Percentiles rank a stretch among this genome's conserved stretches.
Conservation (phyloP, 331 rosid species). For the Acacia pycnantha region DNA sequence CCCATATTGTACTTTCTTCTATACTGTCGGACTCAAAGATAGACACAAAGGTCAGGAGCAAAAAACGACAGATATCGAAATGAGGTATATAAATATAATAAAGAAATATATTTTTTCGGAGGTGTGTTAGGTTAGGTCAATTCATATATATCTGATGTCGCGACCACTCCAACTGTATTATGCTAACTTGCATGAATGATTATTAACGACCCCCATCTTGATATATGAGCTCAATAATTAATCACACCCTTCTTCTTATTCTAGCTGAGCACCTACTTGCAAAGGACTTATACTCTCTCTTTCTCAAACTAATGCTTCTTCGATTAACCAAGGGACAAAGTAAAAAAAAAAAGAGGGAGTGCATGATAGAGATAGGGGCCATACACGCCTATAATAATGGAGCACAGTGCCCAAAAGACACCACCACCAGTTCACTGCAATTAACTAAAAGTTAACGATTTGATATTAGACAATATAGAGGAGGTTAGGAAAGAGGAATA, state of each 20-base stretch:
- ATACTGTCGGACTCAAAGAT: conserved; percentile 42
- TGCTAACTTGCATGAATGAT: conserved; percentile 20
- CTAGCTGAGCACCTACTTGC: conserved; percentile 21
- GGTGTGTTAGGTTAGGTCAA: conserved; percentile 8
- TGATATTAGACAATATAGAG: neutral
- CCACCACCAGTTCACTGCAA: neutral
- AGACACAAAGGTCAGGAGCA: neutral
- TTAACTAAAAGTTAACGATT: conserved; percentile 1
- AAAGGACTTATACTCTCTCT: neutral
- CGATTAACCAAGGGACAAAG: neutral
- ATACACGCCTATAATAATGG: neutral
- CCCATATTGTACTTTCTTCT: conserved; percentile 47
- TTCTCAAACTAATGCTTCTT: neutral
- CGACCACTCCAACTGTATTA: neutral
- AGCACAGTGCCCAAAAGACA: neutral
- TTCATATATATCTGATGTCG: neutral
- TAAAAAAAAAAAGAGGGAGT: too few species aligned
- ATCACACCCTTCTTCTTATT: conserved; percentile 1
- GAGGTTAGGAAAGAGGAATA: neutral
- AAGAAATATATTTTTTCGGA: neutral
- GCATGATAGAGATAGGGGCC: neutral
- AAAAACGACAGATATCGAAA: neutral
- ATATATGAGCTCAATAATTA: conserved; percentile 27
- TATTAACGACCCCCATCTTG: conserved; percentile 16
- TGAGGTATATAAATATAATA: neutral